Evolutionary conservation across 768 basidiomycete species (phyloP), one percentile per base, ranked within the genome.

Genomic region (Boletus edulis): DNA sequence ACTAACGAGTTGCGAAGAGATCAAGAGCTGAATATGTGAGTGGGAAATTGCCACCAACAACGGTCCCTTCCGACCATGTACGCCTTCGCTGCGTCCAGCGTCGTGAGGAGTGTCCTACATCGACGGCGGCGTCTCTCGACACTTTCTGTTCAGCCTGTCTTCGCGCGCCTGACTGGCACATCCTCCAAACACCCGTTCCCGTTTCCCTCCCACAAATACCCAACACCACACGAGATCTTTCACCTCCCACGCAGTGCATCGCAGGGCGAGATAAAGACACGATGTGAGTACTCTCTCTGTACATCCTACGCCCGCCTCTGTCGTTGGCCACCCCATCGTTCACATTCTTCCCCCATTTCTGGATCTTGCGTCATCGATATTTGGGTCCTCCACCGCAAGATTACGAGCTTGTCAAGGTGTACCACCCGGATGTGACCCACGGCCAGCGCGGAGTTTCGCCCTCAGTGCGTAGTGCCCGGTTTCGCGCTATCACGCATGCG

Each of bases 211-310:
- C 69, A 81, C 53, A 56, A 76, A 0, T 75, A 75, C 46, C 87
- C 87, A 12, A 81, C 84, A 1, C 84, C 87, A 1, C 75, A 86
- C 67, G 82, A 90, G 68, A 87, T 90, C 51, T 90, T 90, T 64
- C 87, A 88, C 63, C 76, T 90, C 4, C 72, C 80, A 3, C 63
- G 59, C 1, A 72, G 75, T 20, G 85, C 85, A 18, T 78, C 82
- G 0, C 83, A 82, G 62, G 64, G 71, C 34, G 79, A 87, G 24
- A 83, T 90, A 58, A 90, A 89, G 70, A 57, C 78, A 24, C 76
- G 87, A 67, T 89, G 87, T 89, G 63, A 64, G 84, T 46, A 14
- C 14, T 32, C 35, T 14, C n/a, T n/a, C n/a, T 17, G 18, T 20
- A 52, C 15, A 31, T 32, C 20, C 31, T 27, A 27, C 7, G 9